Evolutionary conservation across 1,284 basidiomycete genomes (phyloP).

Genomic region (Cryptococcus maquisensis): DNA sequence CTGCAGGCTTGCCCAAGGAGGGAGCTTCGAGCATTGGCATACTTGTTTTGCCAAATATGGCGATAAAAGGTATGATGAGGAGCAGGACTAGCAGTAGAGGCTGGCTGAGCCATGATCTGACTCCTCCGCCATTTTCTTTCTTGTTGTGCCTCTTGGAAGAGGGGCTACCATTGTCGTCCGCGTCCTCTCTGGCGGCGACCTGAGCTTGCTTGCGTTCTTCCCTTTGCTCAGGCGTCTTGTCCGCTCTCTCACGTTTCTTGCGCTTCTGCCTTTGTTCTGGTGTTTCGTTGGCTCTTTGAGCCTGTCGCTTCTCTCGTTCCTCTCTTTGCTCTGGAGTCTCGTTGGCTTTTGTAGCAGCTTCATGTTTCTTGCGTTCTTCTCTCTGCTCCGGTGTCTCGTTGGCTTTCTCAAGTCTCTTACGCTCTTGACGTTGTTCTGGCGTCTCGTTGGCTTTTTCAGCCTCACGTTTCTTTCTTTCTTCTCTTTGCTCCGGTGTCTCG

Average conservation of each 20-base stretch:
- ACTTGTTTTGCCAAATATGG: not conserved
- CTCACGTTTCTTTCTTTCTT: not conserved
- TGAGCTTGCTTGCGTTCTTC: too few species aligned
- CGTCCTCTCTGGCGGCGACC: too few species aligned
- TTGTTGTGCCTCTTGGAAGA: not conserved
- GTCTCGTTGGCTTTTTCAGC: not conserved
- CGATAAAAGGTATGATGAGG: constrained; percentile 5
- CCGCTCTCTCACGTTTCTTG: too few species aligned
- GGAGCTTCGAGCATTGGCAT: constrained; percentile 1
- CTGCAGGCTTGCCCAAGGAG: not conserved
- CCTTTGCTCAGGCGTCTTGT: too few species aligned
- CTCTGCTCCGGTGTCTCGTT: not conserved
- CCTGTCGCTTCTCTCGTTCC: not conserved
- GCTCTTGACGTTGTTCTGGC: not conserved
- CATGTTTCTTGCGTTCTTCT: not conserved
- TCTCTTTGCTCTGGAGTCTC: not conserved
- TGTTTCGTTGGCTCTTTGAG: not conserved
- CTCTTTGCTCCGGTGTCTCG: not conserved
- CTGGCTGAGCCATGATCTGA: constrained; percentile 4
- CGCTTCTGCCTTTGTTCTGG: too few species aligned
- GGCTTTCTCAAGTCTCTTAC: not conserved
- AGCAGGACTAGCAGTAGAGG: constrained; percentile 7
- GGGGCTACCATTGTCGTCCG: too few species aligned
- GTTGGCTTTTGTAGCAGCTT: not conserved
- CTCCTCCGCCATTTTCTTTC: not conserved